Base-by-base conservation (phyloP, 208 protist genomes). In the Acanthamoeba sp. region DNA sequence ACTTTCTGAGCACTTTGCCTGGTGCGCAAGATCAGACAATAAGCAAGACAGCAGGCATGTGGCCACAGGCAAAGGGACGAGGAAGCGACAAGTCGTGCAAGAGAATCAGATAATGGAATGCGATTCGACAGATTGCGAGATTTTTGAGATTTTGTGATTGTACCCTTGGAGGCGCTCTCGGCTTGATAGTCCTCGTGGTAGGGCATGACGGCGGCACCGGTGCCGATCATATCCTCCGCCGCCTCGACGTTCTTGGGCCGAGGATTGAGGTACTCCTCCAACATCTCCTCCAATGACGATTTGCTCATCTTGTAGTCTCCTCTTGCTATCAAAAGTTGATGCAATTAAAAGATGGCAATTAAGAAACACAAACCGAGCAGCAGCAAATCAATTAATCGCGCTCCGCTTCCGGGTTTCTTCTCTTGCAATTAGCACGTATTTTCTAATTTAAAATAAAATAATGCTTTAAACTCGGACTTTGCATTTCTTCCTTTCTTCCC, bases 211-310 rank as follows among this genome's bases (percentile, higher is more conserved):
- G 55, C 1, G 2, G 84, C 55, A 40, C 84, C 84, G 29, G 32
- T 34, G 27, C 84, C 84, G 40, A 91, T 91, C 27, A 91, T 0
- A 14, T 91, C 84, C 57, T 91, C 84, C 48, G 27, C 55, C n/a
- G 84, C 84, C 57, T 91, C 84, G 22, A 71, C 48, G n/a, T 29
- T 66, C 29, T 66, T 57, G 52, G 84, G 84, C 55, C 55, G 55
- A 40, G 84, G 84, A 66, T 91, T 91, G n/a, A 91, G 84, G 34
- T 71, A 91, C 36, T 91, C 84, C 55, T 62, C 84, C 29, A 91
- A 32, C 84, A 91, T 71, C 55, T 91, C 84, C 84, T 91, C 84
- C n/a, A 91, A 24, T 12, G 48, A 40, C 27, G 84, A 91, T 69
- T 91, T 91, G 18, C 40, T 69, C 78, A 73, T 73, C 38, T 73